These are phyloP conservation scores for Neofusicoccum parvum DNA, from an alignment of 2,329 filamentous ascomycete genomes.

Conservation along the genomic window DNA sequence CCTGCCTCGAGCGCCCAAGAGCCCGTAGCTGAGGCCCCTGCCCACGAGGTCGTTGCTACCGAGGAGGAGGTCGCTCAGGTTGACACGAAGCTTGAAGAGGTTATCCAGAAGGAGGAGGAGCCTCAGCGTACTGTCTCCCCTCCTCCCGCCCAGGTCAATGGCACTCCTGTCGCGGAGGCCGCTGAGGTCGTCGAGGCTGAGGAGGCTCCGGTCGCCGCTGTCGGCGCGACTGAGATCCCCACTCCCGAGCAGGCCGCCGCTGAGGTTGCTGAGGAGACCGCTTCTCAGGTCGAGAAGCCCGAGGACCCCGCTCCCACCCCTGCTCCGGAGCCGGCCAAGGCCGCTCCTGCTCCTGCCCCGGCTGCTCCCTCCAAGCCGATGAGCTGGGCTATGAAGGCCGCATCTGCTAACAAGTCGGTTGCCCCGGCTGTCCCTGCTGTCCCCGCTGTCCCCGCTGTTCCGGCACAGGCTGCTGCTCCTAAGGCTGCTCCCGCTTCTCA, in stretches of 20 bases:
- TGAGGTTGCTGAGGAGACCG: conserved; percentile 34
- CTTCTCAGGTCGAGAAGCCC: conserved; percentile 59
- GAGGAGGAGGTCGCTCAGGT: conserved; percentile 56
- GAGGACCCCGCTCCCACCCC: conserved; percentile 63
- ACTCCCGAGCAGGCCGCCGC: conserved; percentile 38
- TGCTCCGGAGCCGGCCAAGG: conserved; percentile 58
- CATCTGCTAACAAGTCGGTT: conserved; percentile 51
- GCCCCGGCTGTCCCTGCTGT: conserved; percentile 44
- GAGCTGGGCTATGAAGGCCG: conserved; percentile 69
- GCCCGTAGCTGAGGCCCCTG: conserved; percentile 35
- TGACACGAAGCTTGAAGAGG: conserved; percentile 76
- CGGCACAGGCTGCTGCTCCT: conserved; percentile 35
- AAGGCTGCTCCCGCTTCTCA: conserved; percentile 30
- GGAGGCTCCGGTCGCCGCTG: conserved; percentile 39
- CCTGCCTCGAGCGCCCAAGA: conserved; percentile 40
- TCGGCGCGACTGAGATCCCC: conserved; percentile 25
- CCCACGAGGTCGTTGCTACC: conserved; percentile 39
- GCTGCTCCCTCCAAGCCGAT: conserved; percentile 59
- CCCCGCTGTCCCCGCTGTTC: conserved; percentile 38
- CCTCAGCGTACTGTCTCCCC: conserved; percentile 28
- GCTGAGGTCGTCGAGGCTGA: conserved; percentile 42
- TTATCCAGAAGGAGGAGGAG: conserved; percentile 38
- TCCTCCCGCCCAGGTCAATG: conserved; percentile 38
- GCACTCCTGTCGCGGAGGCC: conserved; percentile 38
- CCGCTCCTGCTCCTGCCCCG: conserved; percentile 60